Evolutionary conservation across 495 filamentous ascomycete species (phyloP).

Genomic region (Extremus antarcticus): DNA sequence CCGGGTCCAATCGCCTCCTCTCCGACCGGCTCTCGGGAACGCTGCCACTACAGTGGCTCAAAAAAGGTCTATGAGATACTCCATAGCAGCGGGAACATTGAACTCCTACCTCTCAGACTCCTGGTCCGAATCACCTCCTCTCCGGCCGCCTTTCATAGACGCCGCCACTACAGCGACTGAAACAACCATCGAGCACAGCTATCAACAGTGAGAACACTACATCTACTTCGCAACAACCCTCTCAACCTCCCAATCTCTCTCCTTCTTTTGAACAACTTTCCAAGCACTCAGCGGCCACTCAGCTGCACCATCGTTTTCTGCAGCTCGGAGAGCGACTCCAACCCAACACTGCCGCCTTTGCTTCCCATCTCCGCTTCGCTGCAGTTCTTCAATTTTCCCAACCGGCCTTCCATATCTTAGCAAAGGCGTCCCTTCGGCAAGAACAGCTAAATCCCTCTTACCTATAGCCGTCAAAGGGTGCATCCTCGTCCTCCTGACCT

Average conservation of each 20-base stretch:
- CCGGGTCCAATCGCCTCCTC: too few relatives aligned
- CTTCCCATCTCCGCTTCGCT: constrained; percentile 36
- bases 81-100: too few relatives aligned
- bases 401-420: constrained; percentile 82
- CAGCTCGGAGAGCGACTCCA: constrained; percentile 30
- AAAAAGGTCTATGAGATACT: too few relatives aligned
- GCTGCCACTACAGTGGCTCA: too few relatives aligned
- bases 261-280: constrained; percentile 72
- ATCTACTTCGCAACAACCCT: constrained; percentile 32
- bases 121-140: too few relatives aligned
- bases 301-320: constrained; percentile 52
- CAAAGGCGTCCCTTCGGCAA: constrained; percentile 79
- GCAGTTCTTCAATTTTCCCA: constrained; percentile 55
- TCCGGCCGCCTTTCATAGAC: too few relatives aligned
- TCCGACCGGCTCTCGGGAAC: too few relatives aligned
- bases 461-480: constrained; percentile 71
- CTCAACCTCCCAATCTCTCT: constrained; percentile 71
- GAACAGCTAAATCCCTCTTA: constrained; percentile 59
- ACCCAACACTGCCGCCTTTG: constrained; percentile 70
- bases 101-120: too few relatives aligned
- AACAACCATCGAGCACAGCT: too few relatives aligned
- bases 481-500: constrained; percentile 73
- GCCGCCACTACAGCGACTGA: too few relatives aligned
- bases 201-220: background rate
- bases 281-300: constrained; percentile 70